These are phyloP conservation scores for Trichaptum fuscoviolaceum DNA, from an alignment of 768 basidiomycete species.

Conservation along the genomic window DNA sequence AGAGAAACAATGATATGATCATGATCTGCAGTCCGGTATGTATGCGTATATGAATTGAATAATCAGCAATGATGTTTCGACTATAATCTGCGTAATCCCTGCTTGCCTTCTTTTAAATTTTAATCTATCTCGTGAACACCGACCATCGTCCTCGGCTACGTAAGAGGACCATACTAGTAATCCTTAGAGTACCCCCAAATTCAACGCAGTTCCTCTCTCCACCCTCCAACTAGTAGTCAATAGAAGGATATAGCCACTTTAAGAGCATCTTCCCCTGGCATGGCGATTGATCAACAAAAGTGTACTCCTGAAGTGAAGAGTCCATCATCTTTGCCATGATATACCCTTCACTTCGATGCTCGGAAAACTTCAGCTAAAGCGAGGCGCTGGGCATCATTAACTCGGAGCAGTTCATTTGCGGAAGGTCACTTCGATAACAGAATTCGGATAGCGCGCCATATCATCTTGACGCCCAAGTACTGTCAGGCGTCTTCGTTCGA, in stretches of 20 bases:
- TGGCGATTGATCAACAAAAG: neutral
- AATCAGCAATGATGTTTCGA: neutral
- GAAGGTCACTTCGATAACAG: neutral
- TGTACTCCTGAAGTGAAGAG: neutral
- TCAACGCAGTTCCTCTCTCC: neutral
- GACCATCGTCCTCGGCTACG: neutral
- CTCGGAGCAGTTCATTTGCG: neutral
- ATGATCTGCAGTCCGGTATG: neutral
- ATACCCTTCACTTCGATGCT: neutral
- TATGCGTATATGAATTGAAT: neutral
- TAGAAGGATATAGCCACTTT: neutral
- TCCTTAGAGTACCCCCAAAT: neutral
- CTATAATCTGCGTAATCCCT: neutral
- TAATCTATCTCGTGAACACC: neutral
- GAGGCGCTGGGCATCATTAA: neutral
- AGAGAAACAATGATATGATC: neutral
- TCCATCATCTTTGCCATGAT: neutral
- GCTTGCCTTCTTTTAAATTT: neutral
- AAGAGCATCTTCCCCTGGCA: neutral
- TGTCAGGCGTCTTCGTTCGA: neutral
- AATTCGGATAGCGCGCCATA: neutral
- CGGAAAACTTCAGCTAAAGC: neutral
- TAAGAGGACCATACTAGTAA: neutral
- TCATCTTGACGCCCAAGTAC: neutral
- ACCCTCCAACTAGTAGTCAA: no score